phyloP scores from a whole-genome alignment of 2,329 filamentous ascomycete species.

The Talaromyces islandicus region DNA sequence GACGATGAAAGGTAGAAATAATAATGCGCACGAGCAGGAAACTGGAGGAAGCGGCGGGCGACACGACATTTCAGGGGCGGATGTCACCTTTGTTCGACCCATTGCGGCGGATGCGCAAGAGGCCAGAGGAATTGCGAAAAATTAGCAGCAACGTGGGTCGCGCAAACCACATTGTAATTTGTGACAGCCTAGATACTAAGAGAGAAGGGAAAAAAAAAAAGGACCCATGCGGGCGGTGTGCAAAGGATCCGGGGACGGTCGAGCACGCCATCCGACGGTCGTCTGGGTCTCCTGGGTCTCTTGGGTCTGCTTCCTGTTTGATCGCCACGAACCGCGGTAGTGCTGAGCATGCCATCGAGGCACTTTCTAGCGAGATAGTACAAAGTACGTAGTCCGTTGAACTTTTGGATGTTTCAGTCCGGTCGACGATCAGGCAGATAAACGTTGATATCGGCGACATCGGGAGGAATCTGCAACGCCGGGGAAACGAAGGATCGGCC shows the following conservation, averaged over 20 bases:
- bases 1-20: background rate
- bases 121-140: slow-evolving; percentile 5
- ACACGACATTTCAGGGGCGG: background rate
- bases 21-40: background rate
- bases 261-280: background rate
- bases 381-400: too few species aligned
- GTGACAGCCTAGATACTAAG: background rate
- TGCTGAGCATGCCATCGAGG: background rate
- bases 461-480: background rate
- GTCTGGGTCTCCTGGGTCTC: background rate
- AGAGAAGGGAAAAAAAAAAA: background rate
- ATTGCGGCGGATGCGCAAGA: slow-evolving; percentile 1
- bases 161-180: background rate
- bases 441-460: too few species aligned
- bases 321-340: background rate
- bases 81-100: slow-evolving; percentile 3
- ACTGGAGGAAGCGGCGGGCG: slow-evolving; percentile 11
- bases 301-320: background rate
- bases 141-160: background rate
- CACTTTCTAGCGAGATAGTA: background rate
- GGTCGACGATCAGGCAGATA: background rate
- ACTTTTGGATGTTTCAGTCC: too few species aligned
- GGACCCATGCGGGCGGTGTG: background rate
- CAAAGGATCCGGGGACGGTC: background rate
- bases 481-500: background rate